Percentiles rank a stretch among this genome's conserved stretches.
phyloP scores from a whole-genome alignment of 2,329 filamentous ascomycete species.

The Nothophoma quercina region DNA sequence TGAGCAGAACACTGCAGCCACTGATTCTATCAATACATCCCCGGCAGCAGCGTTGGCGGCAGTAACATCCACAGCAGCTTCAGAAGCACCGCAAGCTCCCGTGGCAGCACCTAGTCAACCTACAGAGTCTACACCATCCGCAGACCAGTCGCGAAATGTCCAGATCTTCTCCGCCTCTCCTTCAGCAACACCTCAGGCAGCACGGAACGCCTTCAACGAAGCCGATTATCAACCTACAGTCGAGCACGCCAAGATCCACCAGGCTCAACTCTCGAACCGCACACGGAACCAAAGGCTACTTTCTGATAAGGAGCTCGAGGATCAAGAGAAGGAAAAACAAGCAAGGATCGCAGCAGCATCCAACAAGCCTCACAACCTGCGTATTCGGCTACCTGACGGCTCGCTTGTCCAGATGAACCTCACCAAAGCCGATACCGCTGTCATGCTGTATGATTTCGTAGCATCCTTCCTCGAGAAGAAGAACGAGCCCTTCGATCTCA shows the following conservation, averaged over 20 bases:
- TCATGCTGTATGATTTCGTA: slow-evolving; percentile 77
- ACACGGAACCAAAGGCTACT: slow-evolving; percentile 78
- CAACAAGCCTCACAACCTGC: slow-evolving; percentile 69
- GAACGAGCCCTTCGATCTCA: slow-evolving; percentile 74
- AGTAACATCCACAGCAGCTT: slow-evolving; percentile 27
- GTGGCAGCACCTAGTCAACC: slow-evolving; percentile 22
- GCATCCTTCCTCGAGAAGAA: slow-evolving; percentile 71
- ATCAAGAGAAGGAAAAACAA: slow-evolving; percentile 70
- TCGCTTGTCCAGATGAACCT: slow-evolving; percentile 78
- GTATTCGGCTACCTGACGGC: slow-evolving; percentile 88
- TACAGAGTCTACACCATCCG: slow-evolving; percentile 18
- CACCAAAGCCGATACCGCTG: slow-evolving; percentile 71
- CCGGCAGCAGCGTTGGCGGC: slow-evolving; percentile 31
- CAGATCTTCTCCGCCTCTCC: slow-evolving; percentile 81
- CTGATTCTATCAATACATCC: slow-evolving; percentile 26
- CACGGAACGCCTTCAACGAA: slow-evolving; percentile 71
- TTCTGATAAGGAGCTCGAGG: slow-evolving; percentile 82
- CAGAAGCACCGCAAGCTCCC: slow-evolving; percentile 23
- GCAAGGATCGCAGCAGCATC: slow-evolving; percentile 71
- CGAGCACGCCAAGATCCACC: slow-evolving; percentile 77
- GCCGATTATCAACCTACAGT: slow-evolving; percentile 79
- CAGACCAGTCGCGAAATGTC: slow-evolving; percentile 57
- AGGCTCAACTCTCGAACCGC: slow-evolving; percentile 68
- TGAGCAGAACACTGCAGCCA: slow-evolving; percentile 22
- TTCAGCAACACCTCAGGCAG: slow-evolving; percentile 77